These are phyloP conservation scores for Aspergillus hiratsukae DNA, from an alignment of 2,329 filamentous ascomycete genomes.

Conservation along the genomic window DNA sequence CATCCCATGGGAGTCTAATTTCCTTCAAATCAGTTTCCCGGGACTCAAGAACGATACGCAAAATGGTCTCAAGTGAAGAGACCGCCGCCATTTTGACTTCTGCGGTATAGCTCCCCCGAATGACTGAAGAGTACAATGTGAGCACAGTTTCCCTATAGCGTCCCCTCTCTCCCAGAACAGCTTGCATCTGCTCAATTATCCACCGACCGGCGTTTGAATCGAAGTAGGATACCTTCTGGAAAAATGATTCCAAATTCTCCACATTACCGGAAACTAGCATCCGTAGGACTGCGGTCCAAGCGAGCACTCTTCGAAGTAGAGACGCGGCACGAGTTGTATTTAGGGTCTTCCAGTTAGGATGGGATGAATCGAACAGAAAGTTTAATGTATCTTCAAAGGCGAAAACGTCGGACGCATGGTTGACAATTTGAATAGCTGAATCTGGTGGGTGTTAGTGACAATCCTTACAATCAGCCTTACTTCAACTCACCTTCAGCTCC, in stretches of 20 bases:
- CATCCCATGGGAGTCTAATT: conserved; percentile 25
- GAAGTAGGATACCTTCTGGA: conserved; percentile 22
- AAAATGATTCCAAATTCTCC: conserved; percentile 17
- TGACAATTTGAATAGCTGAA: conserved; percentile 15
- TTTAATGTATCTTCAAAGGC: conserved; percentile 24
- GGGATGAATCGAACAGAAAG: conserved; percentile 23
- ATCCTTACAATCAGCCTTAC: neutral
- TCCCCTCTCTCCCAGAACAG: conserved; percentile 17
- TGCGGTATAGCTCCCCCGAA: conserved; percentile 22
- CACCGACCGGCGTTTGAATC: conserved; percentile 34
- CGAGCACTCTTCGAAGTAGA: conserved; percentile 31
- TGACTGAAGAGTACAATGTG: conserved; percentile 27
- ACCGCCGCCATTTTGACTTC: conserved; percentile 27
- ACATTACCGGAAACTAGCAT: conserved; percentile 17
- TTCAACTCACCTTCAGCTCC: conserved; percentile 24
- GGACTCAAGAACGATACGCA: conserved; percentile 25
- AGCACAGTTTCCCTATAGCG: conserved; percentile 21
- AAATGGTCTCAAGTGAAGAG: conserved; percentile 29
- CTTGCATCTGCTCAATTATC: conserved; percentile 30
- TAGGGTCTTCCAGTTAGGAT: conserved; percentile 22
- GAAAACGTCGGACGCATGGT: conserved; percentile 20
- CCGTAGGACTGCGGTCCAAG: conserved; percentile 27
- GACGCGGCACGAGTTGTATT: conserved; percentile 30
- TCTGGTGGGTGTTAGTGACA: conserved; percentile 14
- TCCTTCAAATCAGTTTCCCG: conserved; percentile 12